These are phyloP conservation scores for Pseudogymnoascus sp. DNA, from an alignment of 2,329 filamentous ascomycete species.

Conservation along the genomic window DNA sequence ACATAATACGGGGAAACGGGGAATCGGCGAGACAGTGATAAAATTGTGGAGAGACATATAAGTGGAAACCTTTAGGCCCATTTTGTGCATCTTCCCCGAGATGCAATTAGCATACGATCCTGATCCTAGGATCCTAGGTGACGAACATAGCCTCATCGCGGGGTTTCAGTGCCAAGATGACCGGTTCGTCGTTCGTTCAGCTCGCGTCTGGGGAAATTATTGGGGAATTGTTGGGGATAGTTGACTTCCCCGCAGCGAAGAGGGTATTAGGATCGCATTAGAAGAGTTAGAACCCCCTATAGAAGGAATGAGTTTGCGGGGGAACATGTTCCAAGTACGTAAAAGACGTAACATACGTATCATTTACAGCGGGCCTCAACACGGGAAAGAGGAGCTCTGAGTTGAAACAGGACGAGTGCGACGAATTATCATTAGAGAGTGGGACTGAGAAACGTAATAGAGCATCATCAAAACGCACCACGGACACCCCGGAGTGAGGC, in stretches of 20 bases:
- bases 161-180: constrained; percentile 4
- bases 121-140: neutral
- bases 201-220: neutral
- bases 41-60: constrained; percentile 5
- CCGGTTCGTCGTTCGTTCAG: neutral
- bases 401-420: neutral
- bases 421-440: neutral
- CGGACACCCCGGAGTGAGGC: neutral
- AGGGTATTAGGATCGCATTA: neutral
- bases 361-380: neutral
- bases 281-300: neutral
- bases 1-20: neutral
- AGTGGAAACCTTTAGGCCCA: neutral
- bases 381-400: neutral
- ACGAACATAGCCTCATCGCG: neutral
- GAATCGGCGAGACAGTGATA: neutral
- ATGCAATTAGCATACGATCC: neutral
- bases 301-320: neutral
- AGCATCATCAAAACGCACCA: neutral
- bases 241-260: neutral
- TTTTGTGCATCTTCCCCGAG: neutral
- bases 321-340: neutral
- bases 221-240: constrained; percentile 2
- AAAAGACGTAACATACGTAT: neutral
- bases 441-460: constrained; percentile 5